Percentiles rank a stretch among this genome's conserved stretches.
These are phyloP conservation scores for Paramyrothecium sp. DNA, from an alignment of 2,329 filamentous ascomycete species.

Conservation along the genomic window DNA sequence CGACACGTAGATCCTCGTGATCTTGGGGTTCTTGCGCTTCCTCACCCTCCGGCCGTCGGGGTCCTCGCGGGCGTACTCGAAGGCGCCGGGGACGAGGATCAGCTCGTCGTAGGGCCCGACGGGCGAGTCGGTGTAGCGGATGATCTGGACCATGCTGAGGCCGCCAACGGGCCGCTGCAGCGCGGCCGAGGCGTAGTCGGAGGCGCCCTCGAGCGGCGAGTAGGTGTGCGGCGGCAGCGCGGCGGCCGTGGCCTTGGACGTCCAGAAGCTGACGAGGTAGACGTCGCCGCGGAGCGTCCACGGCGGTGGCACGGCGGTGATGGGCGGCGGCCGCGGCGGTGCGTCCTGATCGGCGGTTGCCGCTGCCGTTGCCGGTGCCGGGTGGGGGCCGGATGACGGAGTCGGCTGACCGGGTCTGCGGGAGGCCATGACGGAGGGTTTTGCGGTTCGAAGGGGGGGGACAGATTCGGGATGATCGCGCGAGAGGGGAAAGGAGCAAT, in stretches of 20 bases:
- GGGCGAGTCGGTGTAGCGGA: slow-evolving; percentile 49
- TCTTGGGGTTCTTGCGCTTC: slow-evolving; percentile 33
- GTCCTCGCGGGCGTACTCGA: slow-evolving; percentile 37
- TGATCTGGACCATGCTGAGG: slow-evolving; percentile 46
- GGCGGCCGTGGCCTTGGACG: slow-evolving; percentile 21
- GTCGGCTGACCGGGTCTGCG: no score
- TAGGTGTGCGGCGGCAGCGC: slow-evolving; percentile 37
- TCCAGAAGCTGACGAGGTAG: slow-evolving; percentile 43
- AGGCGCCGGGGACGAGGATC: slow-evolving; percentile 44
- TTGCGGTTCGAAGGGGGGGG: no score
- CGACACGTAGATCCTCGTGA: slow-evolving; percentile 56
- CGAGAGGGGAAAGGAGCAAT: not conserved
- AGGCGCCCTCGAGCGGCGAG: slow-evolving; percentile 44
- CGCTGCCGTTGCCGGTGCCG: not conserved
- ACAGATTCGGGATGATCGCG: no score
- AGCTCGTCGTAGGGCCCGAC: slow-evolving; percentile 56
- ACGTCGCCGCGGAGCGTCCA: slow-evolving; percentile 45
- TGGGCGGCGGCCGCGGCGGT: slow-evolving; percentile 10
- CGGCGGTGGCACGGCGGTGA: slow-evolving; percentile 26
- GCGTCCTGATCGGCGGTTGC: no score
- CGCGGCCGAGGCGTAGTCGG: slow-evolving; percentile 30
- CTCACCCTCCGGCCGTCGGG: slow-evolving; percentile 26
- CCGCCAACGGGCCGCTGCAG: slow-evolving; percentile 39
- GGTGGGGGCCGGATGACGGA: not conserved
- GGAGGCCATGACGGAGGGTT: no score